Conservation (phyloP, 192 early-diverging fungal genomes). For the Paraglomus brasilianum region DNA sequence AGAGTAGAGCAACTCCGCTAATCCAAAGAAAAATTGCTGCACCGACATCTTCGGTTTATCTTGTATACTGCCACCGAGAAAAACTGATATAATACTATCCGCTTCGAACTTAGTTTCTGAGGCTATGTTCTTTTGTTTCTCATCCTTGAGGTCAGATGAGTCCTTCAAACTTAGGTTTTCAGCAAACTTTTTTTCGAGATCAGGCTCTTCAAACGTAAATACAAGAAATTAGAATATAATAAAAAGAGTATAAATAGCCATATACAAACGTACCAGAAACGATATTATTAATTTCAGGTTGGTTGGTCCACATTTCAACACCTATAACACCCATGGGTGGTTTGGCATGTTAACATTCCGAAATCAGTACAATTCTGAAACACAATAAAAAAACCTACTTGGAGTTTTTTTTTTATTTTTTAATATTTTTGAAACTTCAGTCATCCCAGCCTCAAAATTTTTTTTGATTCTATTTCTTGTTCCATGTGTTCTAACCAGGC, state of each 20-base stretch:
- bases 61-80: no score
- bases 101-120: conserved; percentile 19
- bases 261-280: conserved; percentile 27
- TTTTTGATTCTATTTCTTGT: background rate
- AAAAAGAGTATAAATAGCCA: conserved; percentile 26
- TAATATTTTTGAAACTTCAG: conserved; percentile 20
- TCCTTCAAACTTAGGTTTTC: conserved; percentile 17
- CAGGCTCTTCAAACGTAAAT: conserved; percentile 5
- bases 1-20: no score
- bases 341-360: conserved; percentile 16
- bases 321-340: conserved; percentile 3
- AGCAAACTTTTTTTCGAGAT: conserved; percentile 19
- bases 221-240: conserved; percentile 25
- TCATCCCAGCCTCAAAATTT: conserved; percentile 15
- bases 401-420: conserved; percentile 20
- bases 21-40: no score
- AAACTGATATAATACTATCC: no score
- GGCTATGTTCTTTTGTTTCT: conserved; percentile 19
- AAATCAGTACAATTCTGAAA: conserved; percentile 21
- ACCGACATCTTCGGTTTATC: no score
- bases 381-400: conserved; percentile 16
- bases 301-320: conserved; percentile 21
- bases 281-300: conserved; percentile 14
- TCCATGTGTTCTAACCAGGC: background rate
- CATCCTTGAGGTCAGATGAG: conserved; percentile 19